A percentile compares a stretch with the other conserved stretches of the same genome.
Evolutionary conservation across 2,329 filamentous ascomycete species (phyloP).

Genomic region (Aspergillus amoenus): DNA sequence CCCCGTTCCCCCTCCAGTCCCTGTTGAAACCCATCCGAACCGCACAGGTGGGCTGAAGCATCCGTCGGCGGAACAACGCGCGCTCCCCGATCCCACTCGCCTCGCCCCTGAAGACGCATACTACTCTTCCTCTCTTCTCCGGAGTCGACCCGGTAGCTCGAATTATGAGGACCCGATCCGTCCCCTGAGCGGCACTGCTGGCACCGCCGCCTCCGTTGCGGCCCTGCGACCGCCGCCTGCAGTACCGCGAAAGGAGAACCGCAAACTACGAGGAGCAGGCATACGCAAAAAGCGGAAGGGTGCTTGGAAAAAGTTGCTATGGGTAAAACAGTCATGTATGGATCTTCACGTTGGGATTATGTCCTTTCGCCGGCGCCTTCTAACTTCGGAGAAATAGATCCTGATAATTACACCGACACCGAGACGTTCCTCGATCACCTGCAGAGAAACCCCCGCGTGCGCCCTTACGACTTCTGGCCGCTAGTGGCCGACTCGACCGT

Average conservation of each 20-base stretch:
- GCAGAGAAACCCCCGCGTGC: conserved; percentile 87
- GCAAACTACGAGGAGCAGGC: conserved; percentile 58
- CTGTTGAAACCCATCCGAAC: conserved; percentile 48
- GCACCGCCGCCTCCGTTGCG: conserved; percentile 41
- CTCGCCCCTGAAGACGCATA: conserved; percentile 86
- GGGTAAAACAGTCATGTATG: conserved; percentile 94
- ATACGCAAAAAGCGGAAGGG: conserved; percentile 68
- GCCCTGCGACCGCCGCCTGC: conserved; percentile 44
- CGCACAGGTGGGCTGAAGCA: conserved; percentile 38
- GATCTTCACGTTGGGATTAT: conserved; percentile 10
- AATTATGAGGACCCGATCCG: conserved; percentile 38
- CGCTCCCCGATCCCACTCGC: conserved; percentile 61
- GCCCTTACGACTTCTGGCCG: conserved; percentile 98
- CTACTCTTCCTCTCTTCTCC: conserved; percentile 61
- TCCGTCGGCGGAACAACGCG: conserved; percentile 32
- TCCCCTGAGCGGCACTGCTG: conserved; percentile 40
- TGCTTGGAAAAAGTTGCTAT: conserved; percentile 92
- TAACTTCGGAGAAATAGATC: conserved; percentile 55
- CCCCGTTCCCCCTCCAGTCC: conserved; percentile 44
- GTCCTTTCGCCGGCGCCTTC: not conserved
- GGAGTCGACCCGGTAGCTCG: conserved; percentile 43
- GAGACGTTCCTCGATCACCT: conserved; percentile 95
- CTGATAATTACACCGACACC: conserved; percentile 98
- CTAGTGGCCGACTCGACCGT: conserved; percentile 92
- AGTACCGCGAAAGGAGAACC: conserved; percentile 44